Base-by-base conservation (phyloP, 352 stramenopile genomes). In the Phytophthora megakarya region DNA sequence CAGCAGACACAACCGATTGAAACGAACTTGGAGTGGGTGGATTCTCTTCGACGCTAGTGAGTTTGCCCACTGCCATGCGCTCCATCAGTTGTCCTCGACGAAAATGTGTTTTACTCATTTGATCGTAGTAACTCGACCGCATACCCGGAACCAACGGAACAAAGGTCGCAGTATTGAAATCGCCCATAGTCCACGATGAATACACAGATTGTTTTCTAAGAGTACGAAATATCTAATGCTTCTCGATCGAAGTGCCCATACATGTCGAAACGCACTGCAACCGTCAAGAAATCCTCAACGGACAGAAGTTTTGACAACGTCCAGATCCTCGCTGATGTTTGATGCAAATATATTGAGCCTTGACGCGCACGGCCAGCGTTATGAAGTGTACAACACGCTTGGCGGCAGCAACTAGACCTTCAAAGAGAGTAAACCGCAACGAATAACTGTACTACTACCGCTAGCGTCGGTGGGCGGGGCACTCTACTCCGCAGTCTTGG, bases 401-500 rank as follows among this genome's bases (percentile, higher is more conserved):
- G 42, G 48, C 54, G 49, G 57, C 67, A 64, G 53, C 63, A 73
- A 45, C 25, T 55, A 70, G 47, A 59, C 35, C 42, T 46, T 48
- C 51, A 43, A 66, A 58, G 53, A 54, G 30, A 45, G 35, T 46
- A 55, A 64, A 69, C 46, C 45, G 52, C 61, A 77, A 75, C 46
- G 48, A 69, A 67, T 74, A 81, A 80, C 50, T 80, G 73, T 78
- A 73, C 75, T 73, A 66, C 70, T 73, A 70, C 70, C 67, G 62
- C 56, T 70, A 75, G 66, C 50, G 61, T 67, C 60, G 56, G 51
- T 68, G 53, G 35, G 67, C 48, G 26, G 47, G 50, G 55, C 28
- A 59, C 70, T 84, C 75, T 88, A 86, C 76, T 81, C 73, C 57
- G 75, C 74, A 73, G 86, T 87, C 72, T 89, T 93, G 50, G 70